These are phyloP conservation scores for Leccinum subgranulosum DNA, from an alignment of 768 basidiomycete genomes.

Conservation along the genomic window DNA sequence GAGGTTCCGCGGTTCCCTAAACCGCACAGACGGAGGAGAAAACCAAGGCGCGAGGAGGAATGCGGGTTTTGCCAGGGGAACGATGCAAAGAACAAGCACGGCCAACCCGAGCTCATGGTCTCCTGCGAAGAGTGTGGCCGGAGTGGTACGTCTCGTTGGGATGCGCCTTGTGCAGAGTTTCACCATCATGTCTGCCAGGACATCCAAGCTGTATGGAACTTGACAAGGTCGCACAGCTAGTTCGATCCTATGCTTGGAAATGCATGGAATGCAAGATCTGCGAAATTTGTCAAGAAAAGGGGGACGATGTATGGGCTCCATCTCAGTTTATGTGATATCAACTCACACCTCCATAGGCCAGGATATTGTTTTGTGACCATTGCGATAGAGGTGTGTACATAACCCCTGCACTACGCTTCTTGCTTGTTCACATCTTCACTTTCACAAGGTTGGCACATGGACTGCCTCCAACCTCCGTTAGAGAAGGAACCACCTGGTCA, in stretches of 20 bases:
- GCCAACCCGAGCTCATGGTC: conserved; percentile 64
- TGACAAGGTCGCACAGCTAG: conserved; percentile 51
- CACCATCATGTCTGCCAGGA: conserved; percentile 39
- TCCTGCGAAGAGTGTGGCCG: conserved; percentile 81
- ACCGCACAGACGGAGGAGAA: conserved; percentile 46
- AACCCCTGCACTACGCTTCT: conserved; percentile 4
- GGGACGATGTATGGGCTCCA: conserved; percentile 72
- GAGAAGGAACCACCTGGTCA: conserved; percentile 67
- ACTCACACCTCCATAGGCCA: conserved; percentile 46
- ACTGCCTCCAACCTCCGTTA: conserved; percentile 74
- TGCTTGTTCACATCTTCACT: conserved; percentile 1
- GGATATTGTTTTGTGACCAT: conserved; percentile 87
- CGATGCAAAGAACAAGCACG: conserved; percentile 53
- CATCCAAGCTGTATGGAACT: conserved; percentile 86
- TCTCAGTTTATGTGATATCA: conserved; percentile 11
- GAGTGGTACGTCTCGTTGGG: conserved; percentile 54
- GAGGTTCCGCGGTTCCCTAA: conserved; percentile 41
- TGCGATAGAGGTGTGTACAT: conserved; percentile 77
- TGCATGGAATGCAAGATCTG: conserved; percentile 93
- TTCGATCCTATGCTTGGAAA: conserved; percentile 77
- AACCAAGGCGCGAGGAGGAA: conserved; percentile 51
- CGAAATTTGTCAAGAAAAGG: conserved; percentile 80
- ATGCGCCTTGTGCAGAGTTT: neutral
- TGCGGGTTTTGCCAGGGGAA: conserved; percentile 81
- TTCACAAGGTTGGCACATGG: conserved; percentile 74